Conservation (phyloP, 371 early-diverging fungal genomes). For the Mucor ambiguus region DNA sequence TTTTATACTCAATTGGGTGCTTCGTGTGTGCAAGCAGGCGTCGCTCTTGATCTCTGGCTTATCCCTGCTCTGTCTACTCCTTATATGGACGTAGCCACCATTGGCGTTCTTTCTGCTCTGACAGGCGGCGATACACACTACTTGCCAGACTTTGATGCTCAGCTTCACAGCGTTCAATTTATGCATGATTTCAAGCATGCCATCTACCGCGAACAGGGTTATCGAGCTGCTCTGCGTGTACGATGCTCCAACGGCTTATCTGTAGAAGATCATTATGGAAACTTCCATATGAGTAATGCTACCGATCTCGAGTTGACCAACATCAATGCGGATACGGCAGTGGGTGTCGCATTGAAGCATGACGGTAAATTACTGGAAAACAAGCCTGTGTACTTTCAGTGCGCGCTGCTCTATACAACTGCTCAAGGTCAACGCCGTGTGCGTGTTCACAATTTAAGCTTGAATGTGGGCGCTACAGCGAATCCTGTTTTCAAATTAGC, state of each 20-base stretch:
- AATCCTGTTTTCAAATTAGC: constrained; percentile 88
- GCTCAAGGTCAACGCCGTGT: constrained; percentile 88
- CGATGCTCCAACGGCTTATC: constrained; percentile 89
- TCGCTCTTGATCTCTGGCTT: constrained; percentile 87
- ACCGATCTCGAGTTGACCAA: constrained; percentile 93
- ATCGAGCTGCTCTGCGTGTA: constrained; percentile 86
- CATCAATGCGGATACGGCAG: constrained; percentile 80
- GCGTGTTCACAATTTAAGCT: constrained; percentile 84
- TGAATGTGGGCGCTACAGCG: constrained; percentile 77
- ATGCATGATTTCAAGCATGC: constrained; percentile 65
- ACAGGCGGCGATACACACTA: constrained; percentile 90
- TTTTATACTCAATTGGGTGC: constrained; percentile 85
- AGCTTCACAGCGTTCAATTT: constrained; percentile 61
- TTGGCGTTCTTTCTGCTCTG: constrained; percentile 75
- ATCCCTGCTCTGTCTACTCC: constrained; percentile 67
- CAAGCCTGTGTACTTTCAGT: constrained; percentile 81
- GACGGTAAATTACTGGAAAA: constrained; percentile 89
- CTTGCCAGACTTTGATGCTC: constrained; percentile 77
- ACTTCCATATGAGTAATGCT: constrained; percentile 88
- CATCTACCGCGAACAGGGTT: constrained; percentile 68
- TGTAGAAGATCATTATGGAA: constrained; percentile 88
- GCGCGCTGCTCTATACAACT: constrained; percentile 92
- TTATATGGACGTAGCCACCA: constrained; percentile 88
- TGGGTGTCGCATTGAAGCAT: constrained; percentile 83
- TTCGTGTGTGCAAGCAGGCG: constrained; percentile 76